Base-by-base conservation (phyloP, 352 stramenopile genomes). In the Globisporangium rhizosaccharum region DNA sequence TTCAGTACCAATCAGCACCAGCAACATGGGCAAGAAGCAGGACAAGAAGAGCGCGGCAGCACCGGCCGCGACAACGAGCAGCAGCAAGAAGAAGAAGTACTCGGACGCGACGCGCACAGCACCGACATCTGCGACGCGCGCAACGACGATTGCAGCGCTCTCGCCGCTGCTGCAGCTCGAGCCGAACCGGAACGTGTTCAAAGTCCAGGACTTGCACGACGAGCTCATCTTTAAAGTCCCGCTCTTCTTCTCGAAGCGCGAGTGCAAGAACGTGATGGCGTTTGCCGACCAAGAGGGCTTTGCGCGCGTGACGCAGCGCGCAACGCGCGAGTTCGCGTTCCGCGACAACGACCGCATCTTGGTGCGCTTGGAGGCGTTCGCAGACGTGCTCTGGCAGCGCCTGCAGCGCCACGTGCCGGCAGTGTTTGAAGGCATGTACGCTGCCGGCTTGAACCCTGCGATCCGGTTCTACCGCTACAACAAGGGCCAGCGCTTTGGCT, bases 391-490 rank as follows among this genome's bases (percentile, higher is more conserved):
- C 20, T 93, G 83, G 83, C 61, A 71, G 52, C 79, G 83, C 11
- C 67, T 93, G 42, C 41, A 70, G 62, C 68, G 67, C 20, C 76
- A 87, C 36, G 78, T 89, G 49, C 73, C 77, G 2, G 64, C 52
- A 2, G 57, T 78, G 53, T 92, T 79, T 61, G 79, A 90, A 51
- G 71, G 77, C 52, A 84, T 88, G 73, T 67, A 72, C 45, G 81
- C 81, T 15, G 72, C 72, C 33, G 83, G 81, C 28, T 68, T 90
- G 33, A 93, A 93, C 58, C 72, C 81, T 17, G 71, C 77, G 17
- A 82, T 91, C 55, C 76, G 82, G 15, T 89, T 93, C 67, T 93
- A 93, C 44, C 75, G 81, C 17, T 93, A 93, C 66, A 65, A 65
- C 47, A 62, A 60, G 6, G 81, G 81, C 15, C 83, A 93, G 70